phyloP scores from a whole-genome alignment of 2,329 filamentous ascomycete species.

The Fusarium vanettenii region DNA sequence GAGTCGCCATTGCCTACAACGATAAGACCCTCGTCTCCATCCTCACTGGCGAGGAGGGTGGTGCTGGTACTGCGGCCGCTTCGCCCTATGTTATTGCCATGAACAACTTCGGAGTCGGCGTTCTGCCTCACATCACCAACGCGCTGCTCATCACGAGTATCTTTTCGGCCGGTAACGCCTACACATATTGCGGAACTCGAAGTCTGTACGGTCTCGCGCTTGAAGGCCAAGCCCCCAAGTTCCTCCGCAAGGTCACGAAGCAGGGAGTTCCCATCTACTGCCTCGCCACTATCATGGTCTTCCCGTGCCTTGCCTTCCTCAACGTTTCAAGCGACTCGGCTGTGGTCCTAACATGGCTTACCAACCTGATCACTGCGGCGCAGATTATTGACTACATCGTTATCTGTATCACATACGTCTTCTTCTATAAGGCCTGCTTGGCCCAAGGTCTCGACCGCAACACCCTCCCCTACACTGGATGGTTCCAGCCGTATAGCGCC shows the following conservation, averaged over 20 bases:
- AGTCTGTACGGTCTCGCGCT: constrained; percentile 62
- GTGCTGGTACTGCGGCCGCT: constrained; percentile 60
- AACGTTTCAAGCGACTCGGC: constrained; percentile 59
- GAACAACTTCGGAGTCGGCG: constrained; percentile 61
- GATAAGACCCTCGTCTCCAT: constrained; percentile 67
- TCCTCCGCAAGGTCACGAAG: constrained; percentile 68
- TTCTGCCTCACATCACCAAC: constrained; percentile 67
- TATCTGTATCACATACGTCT: constrained; percentile 58
- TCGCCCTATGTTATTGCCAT: constrained; percentile 73
- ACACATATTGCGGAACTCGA: constrained; percentile 60
- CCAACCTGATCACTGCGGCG: constrained; percentile 65
- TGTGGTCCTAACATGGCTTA: constrained; percentile 62
- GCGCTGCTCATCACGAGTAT: constrained; percentile 56
- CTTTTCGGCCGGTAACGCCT: constrained; percentile 60
- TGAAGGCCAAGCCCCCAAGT: constrained; percentile 58
- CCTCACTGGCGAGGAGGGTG: constrained; percentile 35
- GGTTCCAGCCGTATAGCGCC: constrained; percentile 65
- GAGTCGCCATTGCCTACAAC: constrained; percentile 73
- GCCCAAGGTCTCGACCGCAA: constrained; percentile 63
- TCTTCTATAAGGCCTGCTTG: constrained; percentile 62
- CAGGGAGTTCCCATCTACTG: constrained; percentile 70
- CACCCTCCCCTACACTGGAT: constrained; percentile 66
- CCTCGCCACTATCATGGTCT: constrained; percentile 62
- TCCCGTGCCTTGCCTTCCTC: constrained; percentile 63
- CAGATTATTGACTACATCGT: constrained; percentile 71